Evolutionary conservation across 106 monocot genomes (phyloP), one percentile per base, ranked within the genome.

Genomic region (Posidonia australis): DNA sequence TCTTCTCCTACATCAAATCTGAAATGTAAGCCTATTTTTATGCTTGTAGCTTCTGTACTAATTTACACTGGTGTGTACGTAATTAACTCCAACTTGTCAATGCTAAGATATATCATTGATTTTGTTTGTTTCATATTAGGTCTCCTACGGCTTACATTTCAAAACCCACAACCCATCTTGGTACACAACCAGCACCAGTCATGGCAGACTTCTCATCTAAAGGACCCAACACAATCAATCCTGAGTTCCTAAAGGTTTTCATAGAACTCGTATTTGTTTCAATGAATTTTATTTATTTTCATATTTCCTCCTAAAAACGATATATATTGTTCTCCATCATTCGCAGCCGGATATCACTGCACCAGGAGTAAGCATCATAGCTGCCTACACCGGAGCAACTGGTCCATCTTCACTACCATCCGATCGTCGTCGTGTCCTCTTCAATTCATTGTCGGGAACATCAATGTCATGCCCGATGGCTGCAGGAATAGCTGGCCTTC

Each of bases 341-440:
- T n/a, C n/a, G n/a, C 77, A 85, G 81, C 85, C 85, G 65, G 85
- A 86, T 60, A 66, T 86, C 20, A 79, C 78, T 23, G 85, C 85
- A 28, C 78, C 85, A 23, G 86, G 86, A 58, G 73, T 76, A 20
- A 53, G 18, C 49, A 66, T 86, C 19, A 76, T 86, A 22, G 76
- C 79, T 17, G 72, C 86, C 36, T 76, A 4, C 62, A 65, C 65
- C n/a, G 25, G 30, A 27, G 78, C 73, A 5, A 10, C 0, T n/a
- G 29, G 4, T 18, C 77, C 20, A 12, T 17, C 17, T 0, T 9
- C 2, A 0, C 22, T 18, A 9, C 43, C 51, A 18, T 43, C 6
- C 21, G 65, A 53, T 64, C 16, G 10, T 1, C 22, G 63, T 2
- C 32, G 42, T 41, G 63, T 54, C 1, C 41, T 45, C 0, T 85